phyloP scores from a whole-genome alignment of 257 asterid genomes.

The Avicennia marina region DNA sequence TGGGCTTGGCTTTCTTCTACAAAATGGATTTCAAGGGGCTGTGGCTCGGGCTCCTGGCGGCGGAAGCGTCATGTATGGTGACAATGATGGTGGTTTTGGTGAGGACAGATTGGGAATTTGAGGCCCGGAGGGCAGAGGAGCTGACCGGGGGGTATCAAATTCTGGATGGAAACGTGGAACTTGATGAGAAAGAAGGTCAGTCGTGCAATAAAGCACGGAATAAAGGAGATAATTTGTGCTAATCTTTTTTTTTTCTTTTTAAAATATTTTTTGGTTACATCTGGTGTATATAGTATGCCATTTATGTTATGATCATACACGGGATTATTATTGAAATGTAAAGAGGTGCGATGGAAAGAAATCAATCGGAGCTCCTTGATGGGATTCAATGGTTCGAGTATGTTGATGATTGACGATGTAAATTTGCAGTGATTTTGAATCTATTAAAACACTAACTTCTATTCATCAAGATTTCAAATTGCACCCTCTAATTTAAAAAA shows the following conservation, averaged over 20 bases:
- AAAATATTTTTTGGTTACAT: too few species aligned
- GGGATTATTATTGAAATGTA: slow-evolving; percentile 26
- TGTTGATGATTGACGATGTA: too few species aligned
- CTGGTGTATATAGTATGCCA: too few species aligned
- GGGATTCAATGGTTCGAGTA: too few species aligned
- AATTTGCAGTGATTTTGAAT: too few species aligned
- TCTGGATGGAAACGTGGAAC: not conserved
- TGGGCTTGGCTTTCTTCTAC: slow-evolving; percentile 36
- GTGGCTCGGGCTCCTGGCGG: slow-evolving; percentile 59
- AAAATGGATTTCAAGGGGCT: slow-evolving; percentile 52
- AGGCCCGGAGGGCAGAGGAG: slow-evolving; percentile 36
- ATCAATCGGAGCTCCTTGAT: slow-evolving; percentile 13
- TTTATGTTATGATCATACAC: too few species aligned
- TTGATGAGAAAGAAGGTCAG: too few species aligned
- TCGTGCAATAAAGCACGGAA: not conserved
- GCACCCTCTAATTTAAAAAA: too few species aligned
- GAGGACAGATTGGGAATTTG: slow-evolving; percentile 51
- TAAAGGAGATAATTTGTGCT: not conserved
- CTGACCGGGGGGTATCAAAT: slow-evolving; percentile 27
- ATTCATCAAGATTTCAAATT: too few species aligned
- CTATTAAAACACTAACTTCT: too few species aligned
- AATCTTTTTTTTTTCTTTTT: too few species aligned
- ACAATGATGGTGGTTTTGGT: slow-evolving; percentile 47
- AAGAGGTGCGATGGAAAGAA: slow-evolving; percentile 11
- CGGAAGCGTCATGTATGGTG: slow-evolving; percentile 47